These are phyloP conservation scores for Fraxinus quadrangulata DNA, from an alignment of 257 asterid genomes.

Conservation along the genomic window DNA sequence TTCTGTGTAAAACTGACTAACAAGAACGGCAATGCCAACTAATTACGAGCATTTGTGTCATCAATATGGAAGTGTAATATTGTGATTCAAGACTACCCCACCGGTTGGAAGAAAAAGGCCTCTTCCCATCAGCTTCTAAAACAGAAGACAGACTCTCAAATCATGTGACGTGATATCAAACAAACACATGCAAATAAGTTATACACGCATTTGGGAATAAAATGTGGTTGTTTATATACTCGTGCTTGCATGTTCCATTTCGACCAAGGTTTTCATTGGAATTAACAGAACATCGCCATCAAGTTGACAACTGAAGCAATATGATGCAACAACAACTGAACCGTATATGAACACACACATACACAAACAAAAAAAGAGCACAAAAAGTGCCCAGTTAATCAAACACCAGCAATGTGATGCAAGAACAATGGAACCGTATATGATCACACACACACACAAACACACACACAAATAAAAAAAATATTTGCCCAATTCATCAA, in stretches of 20 bases:
- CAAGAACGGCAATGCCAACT: not conserved
- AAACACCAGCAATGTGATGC: not conserved
- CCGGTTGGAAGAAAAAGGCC: not conserved
- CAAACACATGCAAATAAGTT: too few species aligned
- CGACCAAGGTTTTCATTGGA: not conserved
- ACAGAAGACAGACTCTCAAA: not conserved
- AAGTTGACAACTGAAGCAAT: not conserved
- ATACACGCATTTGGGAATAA: too few species aligned
- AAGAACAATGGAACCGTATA: not conserved
- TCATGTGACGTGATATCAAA: not conserved
- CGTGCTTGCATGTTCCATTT: not conserved
- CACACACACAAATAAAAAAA: too few species aligned
- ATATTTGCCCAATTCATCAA: not conserved
- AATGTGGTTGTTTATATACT: too few species aligned
- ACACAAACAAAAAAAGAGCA: too few species aligned
- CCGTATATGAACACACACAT: too few species aligned
- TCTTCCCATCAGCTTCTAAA: not conserved
- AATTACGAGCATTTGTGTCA: not conserved
- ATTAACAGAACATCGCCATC: not conserved
- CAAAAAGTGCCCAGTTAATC: too few species aligned
- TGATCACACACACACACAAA: not conserved
- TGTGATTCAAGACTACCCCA: not conserved
- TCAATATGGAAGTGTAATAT: not conserved
- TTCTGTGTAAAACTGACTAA: not conserved
- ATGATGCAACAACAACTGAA: too few species aligned